Percentiles rank a stretch among this genome's conserved stretches.
phyloP scores from a whole-genome alignment of 352 stramenopile genomes.

The Blastocystis sp. region DNA sequence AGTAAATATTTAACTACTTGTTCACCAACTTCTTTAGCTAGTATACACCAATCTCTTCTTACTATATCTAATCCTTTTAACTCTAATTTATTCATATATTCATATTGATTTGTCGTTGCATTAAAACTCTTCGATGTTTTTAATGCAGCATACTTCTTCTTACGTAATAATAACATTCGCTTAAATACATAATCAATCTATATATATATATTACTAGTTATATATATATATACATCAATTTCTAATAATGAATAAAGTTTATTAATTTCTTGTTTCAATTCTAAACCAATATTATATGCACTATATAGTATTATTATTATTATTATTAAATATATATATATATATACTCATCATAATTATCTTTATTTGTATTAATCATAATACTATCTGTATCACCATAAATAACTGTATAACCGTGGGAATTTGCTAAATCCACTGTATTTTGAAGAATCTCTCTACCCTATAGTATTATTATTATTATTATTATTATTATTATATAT shows the following conservation, averaged over 20 bases:
- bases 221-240: too few relatives aligned
- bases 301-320: too few relatives aligned
- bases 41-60: conserved; percentile 86
- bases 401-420: conserved; percentile 79
- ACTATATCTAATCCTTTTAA: conserved; percentile 93
- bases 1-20: conserved; percentile 89
- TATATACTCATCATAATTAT: conserved; percentile 60
- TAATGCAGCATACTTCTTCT: conserved; percentile 98
- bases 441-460: conserved; percentile 88
- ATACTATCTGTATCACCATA: conserved; percentile 99
- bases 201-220: conserved; percentile 89
- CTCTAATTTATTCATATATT: conserved; percentile 63
- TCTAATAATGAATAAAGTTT: conserved; percentile 89
- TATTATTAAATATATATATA: conserved; percentile 50
- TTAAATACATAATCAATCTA: conserved; percentile 98
- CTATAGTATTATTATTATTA: too few relatives aligned
- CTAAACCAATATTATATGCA: conserved; percentile 66
- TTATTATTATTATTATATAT: too few relatives aligned
- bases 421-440: conserved; percentile 84
- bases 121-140: conserved; percentile 52
- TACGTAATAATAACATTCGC: conserved; percentile 95
- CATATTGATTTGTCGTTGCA: not conserved
- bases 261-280: conserved; percentile 93
- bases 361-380: conserved; percentile 81
- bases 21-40: conserved; percentile 83